Base-by-base conservation (phyloP, 73 alveolate genomes). In the Vitrella brassicaformis region DNA sequence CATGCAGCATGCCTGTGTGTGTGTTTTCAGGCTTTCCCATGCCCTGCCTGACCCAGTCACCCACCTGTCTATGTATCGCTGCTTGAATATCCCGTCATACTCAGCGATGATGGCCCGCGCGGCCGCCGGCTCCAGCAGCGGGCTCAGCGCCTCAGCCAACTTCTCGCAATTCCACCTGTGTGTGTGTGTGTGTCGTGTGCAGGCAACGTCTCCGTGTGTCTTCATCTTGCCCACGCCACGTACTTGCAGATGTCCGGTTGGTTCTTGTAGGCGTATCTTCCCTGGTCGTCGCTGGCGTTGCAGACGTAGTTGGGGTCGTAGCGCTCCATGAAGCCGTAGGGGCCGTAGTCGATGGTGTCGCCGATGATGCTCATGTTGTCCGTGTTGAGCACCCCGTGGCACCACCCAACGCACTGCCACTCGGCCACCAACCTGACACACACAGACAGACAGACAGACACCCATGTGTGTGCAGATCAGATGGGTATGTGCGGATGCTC, bases 301-400 rank as follows among this genome's bases (percentile, higher is more conserved):
- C 56, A 86, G 68, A 90, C 81, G 31, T 87, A 86, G 27, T 77
- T 70, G 66, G 79, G 74, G 71, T 87, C 82, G 81, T 79, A 80
- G 66, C 85, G 81, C 81, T 90, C 96, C 80, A 90, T 83, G 67
- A 87, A 90, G 9, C 92, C 93, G 79, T 83, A 90, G 14, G 96
- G 96, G 0, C 96, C 96, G 71, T 87, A 90, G 77, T 90, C 96
- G 22, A 90, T 90, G 0, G 96, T 90, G 22, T 87, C 72, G 31
- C 96, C 96, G 1, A 90, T 73, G 28, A 88, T 82, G 46, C 92
- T 84, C 96, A 90, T 87, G 65, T 90, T 90, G 79, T 90, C 96
- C 46, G 96, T 90, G 71, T 90, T 90, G 29, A 90, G 79, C 30
- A 90, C 96, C 22, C 96, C 96, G 80, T 90, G 96, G 70, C 92